phyloP scores from a whole-genome alignment of 2,329 filamentous ascomycete species.

The Trichophyton equinum region DNA sequence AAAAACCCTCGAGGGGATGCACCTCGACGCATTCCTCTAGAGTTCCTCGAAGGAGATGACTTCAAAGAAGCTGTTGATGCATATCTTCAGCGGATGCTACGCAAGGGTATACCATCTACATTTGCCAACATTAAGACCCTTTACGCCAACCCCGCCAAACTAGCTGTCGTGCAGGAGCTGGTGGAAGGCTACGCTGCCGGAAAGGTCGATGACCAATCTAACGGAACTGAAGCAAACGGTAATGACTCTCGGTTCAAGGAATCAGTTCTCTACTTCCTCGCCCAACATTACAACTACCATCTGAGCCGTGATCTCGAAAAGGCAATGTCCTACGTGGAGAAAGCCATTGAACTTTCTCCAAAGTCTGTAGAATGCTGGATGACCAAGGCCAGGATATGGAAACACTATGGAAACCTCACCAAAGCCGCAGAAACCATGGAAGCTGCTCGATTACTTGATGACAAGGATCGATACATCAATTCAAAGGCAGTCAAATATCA shows the following conservation, averaged over 20 bases:
- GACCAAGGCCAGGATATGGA: constrained; percentile 89
- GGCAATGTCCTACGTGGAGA: constrained; percentile 70
- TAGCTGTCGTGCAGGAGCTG: constrained; percentile 58
- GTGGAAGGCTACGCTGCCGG: constrained; percentile 66
- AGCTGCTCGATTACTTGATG: constrained; percentile 68
- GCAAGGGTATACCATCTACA: constrained; percentile 86
- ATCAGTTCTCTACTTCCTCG: constrained; percentile 81
- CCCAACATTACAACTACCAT: constrained; percentile 92
- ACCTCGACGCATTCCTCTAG: constrained; percentile 70
- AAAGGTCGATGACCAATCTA: constrained; percentile 34
- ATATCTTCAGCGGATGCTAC: constrained; percentile 74
- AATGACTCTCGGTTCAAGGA: constrained; percentile 54
- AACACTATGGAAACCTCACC: constrained; percentile 67
- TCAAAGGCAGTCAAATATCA: constrained; percentile 97
- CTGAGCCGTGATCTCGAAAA: constrained; percentile 72
- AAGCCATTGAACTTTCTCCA: constrained; percentile 65
- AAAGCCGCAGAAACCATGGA: constrained; percentile 85
- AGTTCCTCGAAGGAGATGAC: constrained; percentile 72
- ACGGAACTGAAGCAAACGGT: constrained; percentile 39
- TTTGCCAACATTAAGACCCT: constrained; percentile 95
- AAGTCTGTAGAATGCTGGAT: constrained; percentile 83
- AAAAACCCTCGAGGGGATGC: constrained; percentile 78
- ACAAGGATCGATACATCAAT: constrained; percentile 93
- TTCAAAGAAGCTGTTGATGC: constrained; percentile 65
- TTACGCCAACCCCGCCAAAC: constrained; percentile 67